Evolutionary conservation across 163 green algal genomes (phyloP).

Genomic region (Prototheca cutis): DNA sequence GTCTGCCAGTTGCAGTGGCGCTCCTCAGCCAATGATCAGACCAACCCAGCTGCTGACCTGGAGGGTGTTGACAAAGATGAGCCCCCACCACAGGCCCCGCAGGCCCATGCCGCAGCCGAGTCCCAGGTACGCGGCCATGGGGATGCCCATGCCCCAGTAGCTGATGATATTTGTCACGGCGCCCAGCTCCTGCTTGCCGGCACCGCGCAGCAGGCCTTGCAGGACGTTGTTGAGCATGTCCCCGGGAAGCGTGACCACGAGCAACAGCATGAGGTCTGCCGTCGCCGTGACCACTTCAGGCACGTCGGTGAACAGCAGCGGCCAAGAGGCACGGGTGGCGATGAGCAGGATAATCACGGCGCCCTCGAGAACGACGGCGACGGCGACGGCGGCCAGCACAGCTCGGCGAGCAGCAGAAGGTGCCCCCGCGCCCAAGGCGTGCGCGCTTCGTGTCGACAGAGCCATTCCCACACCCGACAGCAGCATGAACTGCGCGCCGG

Average conservation of each 20-base stretch:
- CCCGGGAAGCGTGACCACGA: constrained; percentile 7
- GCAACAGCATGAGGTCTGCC: constrained; percentile 5
- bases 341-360: neutral
- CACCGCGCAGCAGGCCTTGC: constrained; percentile 11
- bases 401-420: constrained; percentile 1
- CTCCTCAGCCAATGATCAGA: too few species aligned
- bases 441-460: neutral
- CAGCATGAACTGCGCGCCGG: constrained; percentile 12
- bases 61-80: constrained; percentile 7
- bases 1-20: too few species aligned
- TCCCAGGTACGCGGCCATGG: neutral
- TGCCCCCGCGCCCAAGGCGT: constrained; percentile 4
- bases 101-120: constrained; percentile 6
- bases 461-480: constrained; percentile 7
- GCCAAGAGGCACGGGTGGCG: constrained; percentile 1
- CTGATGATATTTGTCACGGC: constrained; percentile 13
- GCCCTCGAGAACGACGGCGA: constrained; percentile 3
- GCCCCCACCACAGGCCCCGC: constrained; percentile 9
- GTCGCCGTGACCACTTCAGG: constrained; percentile 3
- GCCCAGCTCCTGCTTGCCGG: constrained; percentile 5
- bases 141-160: constrained; percentile 12
- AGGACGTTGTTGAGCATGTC: constrained; percentile 8
- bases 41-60: too few species aligned
- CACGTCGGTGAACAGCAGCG: constrained; percentile 13
- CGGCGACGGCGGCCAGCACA: constrained; percentile 2